These are phyloP conservation scores for Apiospora pterosperma DNA, from an alignment of 2,329 filamentous ascomycete genomes.

Conservation along the genomic window DNA sequence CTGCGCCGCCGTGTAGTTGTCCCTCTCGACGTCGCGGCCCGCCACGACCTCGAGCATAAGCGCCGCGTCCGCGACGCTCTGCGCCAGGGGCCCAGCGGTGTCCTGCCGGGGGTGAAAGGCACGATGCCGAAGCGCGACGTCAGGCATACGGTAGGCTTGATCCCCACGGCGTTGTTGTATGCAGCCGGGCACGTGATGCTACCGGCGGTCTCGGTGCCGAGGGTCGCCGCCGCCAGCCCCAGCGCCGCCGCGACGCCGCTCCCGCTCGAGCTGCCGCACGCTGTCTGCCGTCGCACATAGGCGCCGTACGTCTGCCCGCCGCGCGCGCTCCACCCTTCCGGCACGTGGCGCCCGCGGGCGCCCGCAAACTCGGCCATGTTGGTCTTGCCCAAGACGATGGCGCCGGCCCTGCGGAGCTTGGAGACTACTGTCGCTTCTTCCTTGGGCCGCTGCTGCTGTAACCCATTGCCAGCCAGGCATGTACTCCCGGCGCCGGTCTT, in stretches of 20 bases:
- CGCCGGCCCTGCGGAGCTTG: slow-evolving; percentile 53
- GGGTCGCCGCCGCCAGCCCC: slow-evolving; percentile 53
- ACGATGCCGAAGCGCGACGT: slow-evolving; percentile 58
- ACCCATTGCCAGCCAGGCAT: slow-evolving; percentile 7
- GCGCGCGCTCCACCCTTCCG: slow-evolving; percentile 60
- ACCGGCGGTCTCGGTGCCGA: slow-evolving; percentile 64
- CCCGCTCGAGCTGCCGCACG: slow-evolving; percentile 58
- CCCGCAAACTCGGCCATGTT: slow-evolving; percentile 60
- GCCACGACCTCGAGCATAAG: slow-evolving; percentile 56
- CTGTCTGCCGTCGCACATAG: slow-evolving; percentile 59
- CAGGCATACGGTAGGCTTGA: slow-evolving; percentile 66
- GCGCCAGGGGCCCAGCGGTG: slow-evolving; percentile 54
- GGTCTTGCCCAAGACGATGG: slow-evolving; percentile 57
- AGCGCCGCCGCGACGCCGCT: slow-evolving; percentile 58
- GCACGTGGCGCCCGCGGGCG: slow-evolving; percentile 49
- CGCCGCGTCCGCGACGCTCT: slow-evolving; percentile 55
- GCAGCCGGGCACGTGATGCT: slow-evolving; percentile 56
- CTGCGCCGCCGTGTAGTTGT: slow-evolving; percentile 56
- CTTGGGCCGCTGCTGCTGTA: neutral
- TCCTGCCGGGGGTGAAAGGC: slow-evolving; percentile 55
- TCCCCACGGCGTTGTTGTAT: slow-evolving; percentile 61
- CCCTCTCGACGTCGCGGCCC: slow-evolving; percentile 40
- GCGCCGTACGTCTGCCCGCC: slow-evolving; percentile 59
- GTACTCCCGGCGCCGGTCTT: slow-evolving; percentile 11
- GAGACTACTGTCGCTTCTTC: slow-evolving; percentile 39